Base-by-base conservation (phyloP, 2,329 filamentous ascomycete species). In the Chaetomium globosum region DNA sequence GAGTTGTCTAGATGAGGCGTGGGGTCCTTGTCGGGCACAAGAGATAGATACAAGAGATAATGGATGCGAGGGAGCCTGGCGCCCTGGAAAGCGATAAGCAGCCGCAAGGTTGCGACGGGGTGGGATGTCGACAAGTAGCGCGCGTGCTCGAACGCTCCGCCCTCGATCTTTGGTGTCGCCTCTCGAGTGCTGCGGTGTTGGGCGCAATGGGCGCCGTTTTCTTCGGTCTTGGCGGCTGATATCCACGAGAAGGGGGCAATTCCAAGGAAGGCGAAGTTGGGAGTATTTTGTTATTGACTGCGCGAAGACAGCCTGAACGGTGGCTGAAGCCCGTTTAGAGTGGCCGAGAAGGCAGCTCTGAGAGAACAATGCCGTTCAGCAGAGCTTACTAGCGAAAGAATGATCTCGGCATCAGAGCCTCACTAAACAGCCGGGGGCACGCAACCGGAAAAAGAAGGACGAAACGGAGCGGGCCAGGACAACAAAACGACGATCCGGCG, bases 391-490 rank as follows among this genome's bases (percentile, higher is more conserved):
- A 59, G 61, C 36, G 54, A 57, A 51, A 48, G 46, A 43, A 19
- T 56, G 23, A 48, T 49, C 53, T 39, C 61, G 64, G 64, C 54
- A 65, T 66, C 68, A 69, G 67, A 70, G 68, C 67, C 68, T 67
- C 69, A 69, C 65, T 67, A 66, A 65, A 66, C 65, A 65, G 64
- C 68, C 61, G 68, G 65, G 48, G 39, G 59, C 58, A 59, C 63
- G 62, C 62, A 56, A 28, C 62, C 61, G 65, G 66, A 63, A 67
- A 67, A 67, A 64, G 54, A 58, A 65, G 66, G 48, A 59, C 64
- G 51, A 67, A 65, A 69, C 68, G 68, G 60, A 64, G 68, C 62
- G 66, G 60, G 61, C 56, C 48, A 64, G 63, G 51, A 48, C 30
- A 55, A 21, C 23, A 31, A 66, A 53, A 49, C 60, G 61, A 61